phyloP scores from a whole-genome alignment of 805 yeast genomes.

The Nakazawaea ernobii region DNA sequence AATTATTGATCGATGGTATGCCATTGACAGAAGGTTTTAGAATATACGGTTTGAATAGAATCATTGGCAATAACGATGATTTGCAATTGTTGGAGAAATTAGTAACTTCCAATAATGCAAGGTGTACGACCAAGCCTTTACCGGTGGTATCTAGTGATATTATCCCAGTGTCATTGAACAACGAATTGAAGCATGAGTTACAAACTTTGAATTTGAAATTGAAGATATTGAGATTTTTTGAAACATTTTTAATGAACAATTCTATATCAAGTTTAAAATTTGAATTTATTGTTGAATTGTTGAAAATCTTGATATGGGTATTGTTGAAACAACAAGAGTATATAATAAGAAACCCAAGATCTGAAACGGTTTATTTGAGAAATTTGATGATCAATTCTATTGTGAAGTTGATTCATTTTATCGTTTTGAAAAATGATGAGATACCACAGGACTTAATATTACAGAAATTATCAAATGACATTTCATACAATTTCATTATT shows the following conservation, averaged over 20 bases:
- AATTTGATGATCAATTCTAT: constrained; percentile 34
- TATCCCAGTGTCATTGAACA: constrained; percentile 12
- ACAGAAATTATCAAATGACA: constrained; percentile 13
- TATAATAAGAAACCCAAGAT: constrained; percentile 39
- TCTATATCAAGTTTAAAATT: constrained; percentile 17
- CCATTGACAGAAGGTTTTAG: constrained; percentile 34
- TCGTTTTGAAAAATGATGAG: constrained; percentile 22
- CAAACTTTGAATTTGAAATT: constrained; percentile 38
- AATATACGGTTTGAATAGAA: constrained; percentile 49
- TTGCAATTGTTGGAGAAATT: constrained; percentile 34
- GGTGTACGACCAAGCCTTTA: constrained; percentile 5
- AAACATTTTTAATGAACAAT: constrained; percentile 31
- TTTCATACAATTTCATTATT: constrained; percentile 17
- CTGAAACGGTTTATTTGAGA: constrained; percentile 30
- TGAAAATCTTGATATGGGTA: constrained; percentile 34
- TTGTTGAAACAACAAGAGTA: constrained; percentile 45
- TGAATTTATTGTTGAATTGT: constrained; percentile 25
- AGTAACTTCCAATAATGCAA: constrained; percentile 26
- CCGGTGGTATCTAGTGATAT: constrained; percentile 23
- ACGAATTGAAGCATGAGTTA: constrained; percentile 33
- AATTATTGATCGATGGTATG: constrained; percentile 31
- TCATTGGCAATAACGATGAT: constrained; percentile 46
- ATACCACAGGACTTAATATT: constrained; percentile 22
- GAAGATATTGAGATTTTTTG: constrained; percentile 43
- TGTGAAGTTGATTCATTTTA: constrained; percentile 31